Percentiles rank a stretch among this genome's conserved stretches.
Evolutionary conservation across 768 basidiomycete genomes (phyloP).

Genomic region (Naganishia friedmannii): DNA sequence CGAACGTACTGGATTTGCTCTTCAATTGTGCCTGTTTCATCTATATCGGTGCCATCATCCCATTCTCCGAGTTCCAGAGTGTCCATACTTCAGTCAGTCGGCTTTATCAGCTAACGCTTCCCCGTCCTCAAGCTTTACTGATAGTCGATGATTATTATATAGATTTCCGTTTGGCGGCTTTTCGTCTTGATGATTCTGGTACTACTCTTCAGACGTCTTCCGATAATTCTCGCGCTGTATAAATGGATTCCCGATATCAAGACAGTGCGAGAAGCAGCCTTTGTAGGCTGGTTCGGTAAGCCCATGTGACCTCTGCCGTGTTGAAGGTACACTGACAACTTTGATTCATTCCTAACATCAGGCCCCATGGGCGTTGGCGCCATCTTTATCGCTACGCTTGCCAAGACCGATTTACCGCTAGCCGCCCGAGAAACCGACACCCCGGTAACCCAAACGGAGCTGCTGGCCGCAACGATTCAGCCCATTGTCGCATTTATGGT

Average conservation of each 20-base stretch:
- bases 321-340: constrained; percentile 24
- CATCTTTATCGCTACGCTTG: constrained; percentile 70
- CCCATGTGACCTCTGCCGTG: constrained; percentile 61
- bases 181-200: constrained; percentile 77
- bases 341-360: background rate
- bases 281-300: constrained; percentile 86
- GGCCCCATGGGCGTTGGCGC: constrained; percentile 89
- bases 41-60: constrained; percentile 96
- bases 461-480: constrained; percentile 73
- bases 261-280: constrained; percentile 86
- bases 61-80: constrained; percentile 75
- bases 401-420: constrained; percentile 46
- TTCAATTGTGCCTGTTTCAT: constrained; percentile 94
- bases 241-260: constrained; percentile 95
- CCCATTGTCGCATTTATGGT: constrained; percentile 96
- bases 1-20: constrained; percentile 85
- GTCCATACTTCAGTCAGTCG: constrained; percentile 57
- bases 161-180: constrained; percentile 75
- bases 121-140: background rate
- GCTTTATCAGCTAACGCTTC: background rate
- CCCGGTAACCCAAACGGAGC: constrained; percentile 62
- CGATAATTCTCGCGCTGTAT: constrained; percentile 77
- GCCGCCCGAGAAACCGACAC: constrained; percentile 38
- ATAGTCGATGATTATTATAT: background rate
- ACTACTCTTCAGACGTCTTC: constrained; percentile 77